phyloP scores from a whole-genome alignment of 1,139 yeast species.

The Geotrichum cucujoidarum region DNA sequence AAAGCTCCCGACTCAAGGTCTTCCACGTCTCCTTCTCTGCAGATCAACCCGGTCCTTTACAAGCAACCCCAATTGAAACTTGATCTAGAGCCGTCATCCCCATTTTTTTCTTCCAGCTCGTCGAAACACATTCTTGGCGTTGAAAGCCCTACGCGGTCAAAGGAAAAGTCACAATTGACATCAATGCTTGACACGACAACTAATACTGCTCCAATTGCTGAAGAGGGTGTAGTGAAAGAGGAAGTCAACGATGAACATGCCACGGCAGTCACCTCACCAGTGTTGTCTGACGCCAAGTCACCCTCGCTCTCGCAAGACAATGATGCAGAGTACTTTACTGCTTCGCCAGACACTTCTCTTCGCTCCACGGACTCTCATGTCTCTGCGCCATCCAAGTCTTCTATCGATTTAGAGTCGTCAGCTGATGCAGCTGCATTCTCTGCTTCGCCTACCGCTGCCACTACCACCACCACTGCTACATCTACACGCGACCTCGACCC shows the following conservation, averaged over 20 bases:
- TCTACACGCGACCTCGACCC: conserved; percentile 7
- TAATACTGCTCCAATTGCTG: not conserved
- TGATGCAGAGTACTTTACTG: conserved; percentile 8
- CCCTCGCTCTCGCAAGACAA: no score
- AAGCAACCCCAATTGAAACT: conserved; percentile 7
- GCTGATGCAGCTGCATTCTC: not conserved
- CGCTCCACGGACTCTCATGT: conserved; percentile 3
- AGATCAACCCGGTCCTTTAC: not conserved
- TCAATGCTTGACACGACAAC: no score
- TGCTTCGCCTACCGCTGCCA: not conserved
- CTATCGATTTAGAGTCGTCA: not conserved
- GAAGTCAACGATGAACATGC: no score
- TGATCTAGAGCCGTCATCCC: conserved; percentile 15
- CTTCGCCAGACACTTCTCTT: conserved; percentile 5
- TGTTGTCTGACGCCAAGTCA: no score
- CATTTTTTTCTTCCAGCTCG: conserved; percentile 7
- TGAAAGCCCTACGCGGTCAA: conserved; percentile 5
- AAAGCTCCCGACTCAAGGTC: conserved; percentile 4
- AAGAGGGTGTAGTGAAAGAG: no score
- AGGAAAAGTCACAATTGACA: no score
- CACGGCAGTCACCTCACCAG: no score
- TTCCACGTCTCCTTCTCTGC: not conserved
- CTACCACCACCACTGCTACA: not conserved
- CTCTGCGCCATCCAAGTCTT: conserved; percentile 1
- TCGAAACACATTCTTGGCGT: conserved; percentile 7